Conservation (phyloP, 805 yeast species). For the Monosporozyma aerobia region DNA sequence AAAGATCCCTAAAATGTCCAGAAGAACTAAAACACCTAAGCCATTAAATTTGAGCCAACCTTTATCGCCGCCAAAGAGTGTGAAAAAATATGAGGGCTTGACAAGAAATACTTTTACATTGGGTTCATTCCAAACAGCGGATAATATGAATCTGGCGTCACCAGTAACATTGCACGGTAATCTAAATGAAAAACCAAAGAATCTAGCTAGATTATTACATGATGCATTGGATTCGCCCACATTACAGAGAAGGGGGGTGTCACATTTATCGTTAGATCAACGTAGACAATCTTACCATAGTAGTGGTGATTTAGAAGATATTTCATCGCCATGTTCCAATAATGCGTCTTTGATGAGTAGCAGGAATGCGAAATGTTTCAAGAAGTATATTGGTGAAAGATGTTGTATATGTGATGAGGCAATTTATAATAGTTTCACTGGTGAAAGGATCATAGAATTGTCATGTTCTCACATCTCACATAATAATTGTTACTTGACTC, state of each 20-base stretch:
- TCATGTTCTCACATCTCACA: conserved; percentile 39
- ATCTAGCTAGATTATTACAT: conserved; percentile 4
- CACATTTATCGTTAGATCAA: neutral
- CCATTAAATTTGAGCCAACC: conserved; percentile 16
- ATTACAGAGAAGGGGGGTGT: neutral
- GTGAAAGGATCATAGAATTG: conserved; percentile 36
- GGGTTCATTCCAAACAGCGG: neutral
- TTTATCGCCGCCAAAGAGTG: conserved; percentile 21
- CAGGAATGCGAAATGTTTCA: conserved; percentile 10
- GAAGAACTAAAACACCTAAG: conserved; percentile 14
- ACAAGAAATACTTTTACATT: neutral
- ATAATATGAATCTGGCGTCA: conserved; percentile 3
- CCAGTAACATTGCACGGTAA: conserved; percentile 5
- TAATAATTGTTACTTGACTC: conserved; percentile 32
- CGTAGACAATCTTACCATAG: neutral
- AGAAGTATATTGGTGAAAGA: conserved; percentile 19
- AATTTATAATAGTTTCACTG: conserved; percentile 31
- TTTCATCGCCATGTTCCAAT: conserved; percentile 15
- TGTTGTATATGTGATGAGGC: conserved; percentile 41
- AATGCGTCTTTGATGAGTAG: neutral
- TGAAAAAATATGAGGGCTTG: conserved; percentile 6
- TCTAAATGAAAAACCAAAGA: neutral
- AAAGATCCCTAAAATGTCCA: conserved; percentile 6
- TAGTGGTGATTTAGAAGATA: conserved; percentile 12
- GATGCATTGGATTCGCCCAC: conserved; percentile 2